Evolutionary conservation across 352 stramenopile species (phyloP).

Genomic region (Phytophthora citricola): DNA sequence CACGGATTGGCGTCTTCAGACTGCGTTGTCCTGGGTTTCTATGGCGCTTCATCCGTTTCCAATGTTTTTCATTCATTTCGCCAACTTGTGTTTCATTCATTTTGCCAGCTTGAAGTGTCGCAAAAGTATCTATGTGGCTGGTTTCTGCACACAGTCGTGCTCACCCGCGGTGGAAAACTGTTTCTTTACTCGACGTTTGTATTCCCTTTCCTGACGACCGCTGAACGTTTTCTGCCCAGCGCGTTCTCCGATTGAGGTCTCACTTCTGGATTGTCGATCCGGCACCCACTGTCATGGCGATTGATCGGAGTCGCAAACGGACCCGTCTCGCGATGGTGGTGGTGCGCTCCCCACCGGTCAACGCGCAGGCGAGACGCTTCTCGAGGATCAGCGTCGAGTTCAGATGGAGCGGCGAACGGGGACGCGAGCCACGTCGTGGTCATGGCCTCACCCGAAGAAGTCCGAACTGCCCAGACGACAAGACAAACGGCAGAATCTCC

Average conservation of each 20-base stretch:
- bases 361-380: neutral
- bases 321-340: conserved; percentile 28
- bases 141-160: too few species aligned
- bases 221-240: too few species aligned
- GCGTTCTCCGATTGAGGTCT: conserved; percentile 1
- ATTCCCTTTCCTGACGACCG: conserved; percentile 5
- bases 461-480: conserved; percentile 4
- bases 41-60: too few species aligned
- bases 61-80: too few species aligned
- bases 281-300: conserved; percentile 8
- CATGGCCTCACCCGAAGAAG: conserved; percentile 28
- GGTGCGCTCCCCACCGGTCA: conserved; percentile 13
- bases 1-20: too few species aligned
- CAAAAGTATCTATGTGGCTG: too few species aligned
- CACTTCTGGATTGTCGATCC: conserved; percentile 21
- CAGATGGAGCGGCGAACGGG: conserved; percentile 23
- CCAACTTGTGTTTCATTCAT: too few species aligned
- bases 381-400: conserved; percentile 16
- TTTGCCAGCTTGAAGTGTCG: too few species aligned
- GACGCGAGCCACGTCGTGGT: conserved; percentile 24
- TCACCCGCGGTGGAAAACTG: conserved; percentile 15
- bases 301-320: conserved; percentile 17
- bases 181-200: conserved; percentile 9
- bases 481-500: neutral
- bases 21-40: too few species aligned